Base-by-base conservation (phyloP, 2,329 filamentous ascomycete species). In the Moelleriella libera region DNA sequence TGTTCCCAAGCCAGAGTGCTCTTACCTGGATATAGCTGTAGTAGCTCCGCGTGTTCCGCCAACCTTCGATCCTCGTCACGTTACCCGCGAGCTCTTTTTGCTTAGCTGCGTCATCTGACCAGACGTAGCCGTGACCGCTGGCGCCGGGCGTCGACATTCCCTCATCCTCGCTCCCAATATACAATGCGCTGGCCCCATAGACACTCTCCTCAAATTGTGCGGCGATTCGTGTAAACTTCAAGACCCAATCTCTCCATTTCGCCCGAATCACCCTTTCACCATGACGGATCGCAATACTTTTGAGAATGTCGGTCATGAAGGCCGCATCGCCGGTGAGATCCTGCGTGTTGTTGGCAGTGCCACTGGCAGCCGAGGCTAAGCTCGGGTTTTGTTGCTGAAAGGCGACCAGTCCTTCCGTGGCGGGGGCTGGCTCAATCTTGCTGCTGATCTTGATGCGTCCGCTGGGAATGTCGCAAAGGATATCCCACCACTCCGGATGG, bases 401-500 rank as follows among this genome's bases (percentile, higher is more conserved):
- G 62, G 85, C 94, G 2, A 82, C 62, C 8, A 92, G 72, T 0
- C 90, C 90, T 57, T 98, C 92, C 0, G 88, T 96, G 4, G 85
- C 66, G 1, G 83, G 78, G 0, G 88, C 85, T 28, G 77, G 66
- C 52, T 97, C 90, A 53, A 97, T 89, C 56, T 82, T 83, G 61
- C 78, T 87, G 58, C 87, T 94, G 58, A 98, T 97, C 66, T 92
- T 94, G 72, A 98, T 88, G 42, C 89, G 82, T 8, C 92, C 92
- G 1, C 83, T 90, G 0, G 89, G 85, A 41, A 98, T 71, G 63
- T 98, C 92, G 63, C 92, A 98, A 10, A 98, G 74, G 8, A 98
- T 68, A 64, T 98, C 92, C 92, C 92, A 98, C 92, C 92, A 98
- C 61, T 96, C 89, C 0, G 85, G 86, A 58, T 97, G 90, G 58